Conservation (phyloP, 257 asterid genomes). For the Capsicum baccatum region DNA sequence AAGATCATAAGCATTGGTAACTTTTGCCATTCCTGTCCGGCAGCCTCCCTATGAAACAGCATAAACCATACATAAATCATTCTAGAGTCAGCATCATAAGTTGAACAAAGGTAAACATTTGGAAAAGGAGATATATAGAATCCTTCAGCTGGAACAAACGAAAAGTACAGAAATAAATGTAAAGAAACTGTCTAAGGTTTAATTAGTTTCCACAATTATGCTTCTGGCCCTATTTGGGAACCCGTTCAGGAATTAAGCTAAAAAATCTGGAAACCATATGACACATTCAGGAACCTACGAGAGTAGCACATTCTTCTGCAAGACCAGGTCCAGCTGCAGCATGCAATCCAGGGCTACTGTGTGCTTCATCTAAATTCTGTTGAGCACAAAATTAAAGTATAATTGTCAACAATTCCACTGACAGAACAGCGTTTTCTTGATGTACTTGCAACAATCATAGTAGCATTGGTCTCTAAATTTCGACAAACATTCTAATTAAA, state of each 20-base stretch:
- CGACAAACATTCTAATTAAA: neutral
- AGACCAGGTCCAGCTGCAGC: slow-evolving; percentile 98
- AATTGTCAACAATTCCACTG: slow-evolving; percentile 18
- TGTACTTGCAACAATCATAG: neutral
- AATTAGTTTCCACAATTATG: neutral
- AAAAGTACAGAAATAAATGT: neutral
- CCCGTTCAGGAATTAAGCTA: neutral
- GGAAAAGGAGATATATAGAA: neutral
- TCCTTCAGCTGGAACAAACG: slow-evolving; percentile 9
- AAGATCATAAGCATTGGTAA: slow-evolving; percentile 75
- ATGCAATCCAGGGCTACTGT: slow-evolving; percentile 96
- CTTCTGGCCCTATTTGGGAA: neutral
- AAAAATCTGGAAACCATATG: neutral
- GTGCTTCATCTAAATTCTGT: slow-evolving; percentile 98
- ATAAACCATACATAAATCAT: neutral
- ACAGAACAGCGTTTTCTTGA: slow-evolving; percentile 24
- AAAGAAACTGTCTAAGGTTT: slow-evolving; percentile 10
- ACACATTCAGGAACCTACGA: slow-evolving; percentile 37
- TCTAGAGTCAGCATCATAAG: neutral
- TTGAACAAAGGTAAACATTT: slow-evolving; percentile 4
- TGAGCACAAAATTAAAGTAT: slow-evolving; percentile 33
- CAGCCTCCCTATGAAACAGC: slow-evolving; percentile 80
- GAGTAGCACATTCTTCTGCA: slow-evolving; percentile 75
- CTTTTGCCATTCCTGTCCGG: slow-evolving; percentile 99
- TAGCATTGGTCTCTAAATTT: neutral